A percentile compares a stretch with the other conserved stretches of the same genome.
phyloP scores from a whole-genome alignment of 2,329 filamentous ascomycete species.

The Aspergillus fijiensis region DNA sequence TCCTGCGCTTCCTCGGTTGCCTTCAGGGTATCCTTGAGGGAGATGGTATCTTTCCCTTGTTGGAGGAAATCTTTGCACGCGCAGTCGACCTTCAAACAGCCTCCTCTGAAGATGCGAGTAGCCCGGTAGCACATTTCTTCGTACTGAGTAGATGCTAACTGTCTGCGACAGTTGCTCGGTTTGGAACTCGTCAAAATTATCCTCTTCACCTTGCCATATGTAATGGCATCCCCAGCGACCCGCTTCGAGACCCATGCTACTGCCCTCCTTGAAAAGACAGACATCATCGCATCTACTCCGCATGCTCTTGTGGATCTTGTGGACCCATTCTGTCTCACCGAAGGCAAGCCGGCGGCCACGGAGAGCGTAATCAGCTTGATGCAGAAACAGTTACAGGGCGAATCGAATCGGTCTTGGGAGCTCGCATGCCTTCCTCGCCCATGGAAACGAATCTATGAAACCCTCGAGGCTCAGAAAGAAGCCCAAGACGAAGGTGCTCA shows the following conservation, averaged over 20 bases:
- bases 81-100: slow-evolving; percentile 93
- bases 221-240: slow-evolving; percentile 70
- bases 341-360: slow-evolving; percentile 60
- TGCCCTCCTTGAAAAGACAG: slow-evolving; percentile 86
- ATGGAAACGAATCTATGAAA: slow-evolving; percentile 42
- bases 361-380: slow-evolving; percentile 77
- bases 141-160: slow-evolving; percentile 15
- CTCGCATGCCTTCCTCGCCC: slow-evolving; percentile 63
- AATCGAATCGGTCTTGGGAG: slow-evolving; percentile 73
- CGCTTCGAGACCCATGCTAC: slow-evolving; percentile 71
- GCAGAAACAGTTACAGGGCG: slow-evolving; percentile 79
- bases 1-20: slow-evolving; percentile 85
- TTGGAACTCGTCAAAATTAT: slow-evolving; percentile 96
- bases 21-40: slow-evolving; percentile 77
- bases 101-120: slow-evolving; percentile 83
- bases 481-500: slow-evolving; percentile 41
- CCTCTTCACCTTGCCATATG: slow-evolving; percentile 87
- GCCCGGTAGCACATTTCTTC: neutral
- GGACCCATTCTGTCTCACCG: slow-evolving; percentile 71
- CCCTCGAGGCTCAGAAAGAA: slow-evolving; percentile 44
- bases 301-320: slow-evolving; percentile 82
- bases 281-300: slow-evolving; percentile 86
- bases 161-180: slow-evolving; percentile 53
- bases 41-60: slow-evolving; percentile 78
- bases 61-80: slow-evolving; percentile 86